phyloP scores from a whole-genome alignment of 352 stramenopile genomes.

The Globisporangium rhizosaccharum region DNA sequence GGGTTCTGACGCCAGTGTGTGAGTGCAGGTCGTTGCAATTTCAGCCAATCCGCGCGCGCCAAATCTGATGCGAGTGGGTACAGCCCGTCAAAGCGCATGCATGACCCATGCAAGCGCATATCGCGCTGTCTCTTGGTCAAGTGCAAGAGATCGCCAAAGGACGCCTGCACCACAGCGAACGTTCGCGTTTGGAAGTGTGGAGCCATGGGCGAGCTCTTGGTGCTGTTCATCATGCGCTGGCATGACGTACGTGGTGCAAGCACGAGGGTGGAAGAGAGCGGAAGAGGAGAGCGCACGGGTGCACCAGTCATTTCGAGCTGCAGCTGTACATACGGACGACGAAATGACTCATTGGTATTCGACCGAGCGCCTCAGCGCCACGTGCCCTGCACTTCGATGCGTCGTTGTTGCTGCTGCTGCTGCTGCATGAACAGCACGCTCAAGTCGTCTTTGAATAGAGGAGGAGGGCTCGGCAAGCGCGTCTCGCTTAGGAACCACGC shows the following conservation, averaged over 20 bases:
- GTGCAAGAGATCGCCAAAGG: not conserved
- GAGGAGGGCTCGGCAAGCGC: not conserved
- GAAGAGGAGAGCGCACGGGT: no score
- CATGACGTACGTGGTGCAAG: no score
- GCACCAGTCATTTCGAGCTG: no score
- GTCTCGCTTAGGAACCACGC: not conserved
- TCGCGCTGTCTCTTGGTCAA: not conserved
- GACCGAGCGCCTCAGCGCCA: not conserved
- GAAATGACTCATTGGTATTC: not conserved
- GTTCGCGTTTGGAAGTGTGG: not conserved
- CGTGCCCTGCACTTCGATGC: not conserved
- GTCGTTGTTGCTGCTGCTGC: not conserved
- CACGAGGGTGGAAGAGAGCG: no score
- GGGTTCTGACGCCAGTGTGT: not conserved
- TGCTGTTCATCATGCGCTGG: not conserved
- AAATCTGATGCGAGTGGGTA: not conserved
- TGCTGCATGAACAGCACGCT: not conserved
- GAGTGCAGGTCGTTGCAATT: not conserved
- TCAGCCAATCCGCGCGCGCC: not conserved
- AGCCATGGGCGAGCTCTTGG: not conserved
- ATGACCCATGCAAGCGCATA: not conserved
- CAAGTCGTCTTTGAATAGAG: not conserved
- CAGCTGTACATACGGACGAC: no score
- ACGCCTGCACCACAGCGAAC: not conserved
- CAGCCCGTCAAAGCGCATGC: not conserved